Evolutionary conservation across 495 filamentous ascomycete species (phyloP), one percentile per base, ranked within the genome.

Genomic region (Penicillium antarcticum): DNA sequence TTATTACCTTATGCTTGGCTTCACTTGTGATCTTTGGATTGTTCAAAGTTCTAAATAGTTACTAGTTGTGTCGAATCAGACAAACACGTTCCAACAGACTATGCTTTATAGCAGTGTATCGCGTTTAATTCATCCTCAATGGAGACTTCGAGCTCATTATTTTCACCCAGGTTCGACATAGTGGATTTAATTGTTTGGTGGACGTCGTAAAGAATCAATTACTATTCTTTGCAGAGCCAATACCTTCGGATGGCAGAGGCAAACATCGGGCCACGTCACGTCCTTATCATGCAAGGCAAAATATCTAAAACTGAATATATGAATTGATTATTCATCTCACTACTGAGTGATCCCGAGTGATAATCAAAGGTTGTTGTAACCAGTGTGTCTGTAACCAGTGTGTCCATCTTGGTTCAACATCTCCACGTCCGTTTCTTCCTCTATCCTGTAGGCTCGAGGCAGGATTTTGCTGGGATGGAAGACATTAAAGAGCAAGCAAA

Each of bases 401-500:
- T 49, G 14, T 10, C 29, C 39, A 7, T 5, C 31, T 24, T 41
- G 40, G 14, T 45, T 48, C 39, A 57, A 14, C 54, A 57, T 55
- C 48, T 61, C 58, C 11, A 51, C 7, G 21, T 57, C 58, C 33
- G 31, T 26, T 1, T 16, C 17, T 10, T 36, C 34, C 10, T 35
- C 35, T 9, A 34, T 19, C 23, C 45, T 39, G 5, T 37, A 17
- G 19, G 16, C 35, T 5, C 21, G 5, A n/a, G 47, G 46, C 2
- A 56, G 32, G 26, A 62, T 39, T 13, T 45, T 38, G 21, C 58
- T 58, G 1, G 62, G 62, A 39, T 65, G 62, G 16, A 47, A 57
- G 9, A 64, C 35, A 43, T 69, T 78, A 55, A 84, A 79, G 5
- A 80, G 49, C 0, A 75, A 51, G 61, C 78, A 76, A 24, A 76